Percentiles rank a stretch among this genome's conserved stretches.
phyloP scores from a whole-genome alignment of 1,284 basidiomycete species.

The Garcileccinum viscosum region DNA sequence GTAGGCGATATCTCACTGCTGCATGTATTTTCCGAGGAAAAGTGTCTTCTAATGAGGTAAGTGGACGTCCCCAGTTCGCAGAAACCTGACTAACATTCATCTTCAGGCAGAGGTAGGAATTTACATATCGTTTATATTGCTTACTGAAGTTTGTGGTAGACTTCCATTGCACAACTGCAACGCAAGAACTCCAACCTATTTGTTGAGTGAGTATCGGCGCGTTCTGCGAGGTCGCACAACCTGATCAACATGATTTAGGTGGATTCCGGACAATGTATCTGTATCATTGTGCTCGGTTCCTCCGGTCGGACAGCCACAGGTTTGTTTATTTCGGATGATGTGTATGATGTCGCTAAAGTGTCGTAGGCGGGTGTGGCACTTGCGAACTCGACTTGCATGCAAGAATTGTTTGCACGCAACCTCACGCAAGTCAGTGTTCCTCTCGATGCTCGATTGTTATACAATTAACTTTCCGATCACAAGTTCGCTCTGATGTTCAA shows the following conservation, averaged over 20 bases:
- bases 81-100: conserved; percentile 1
- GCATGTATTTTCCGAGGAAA: conserved; percentile 89
- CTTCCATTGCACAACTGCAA: conserved; percentile 63
- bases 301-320: conserved; percentile 79
- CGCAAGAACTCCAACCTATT: conserved; percentile 76
- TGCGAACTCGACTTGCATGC: conserved; percentile 86
- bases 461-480: conserved; percentile 1
- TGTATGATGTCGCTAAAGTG: conserved; percentile 5
- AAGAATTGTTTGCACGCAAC: conserved; percentile 89
- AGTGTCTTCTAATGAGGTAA: conserved; percentile 80
- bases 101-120: conserved; percentile 44
- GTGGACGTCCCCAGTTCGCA: conserved; percentile 34
- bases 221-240: background rate
- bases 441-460: conserved; percentile 13
- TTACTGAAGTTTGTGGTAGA: conserved; percentile 35
- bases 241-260: conserved; percentile 48
- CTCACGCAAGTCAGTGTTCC: conserved; percentile 55
- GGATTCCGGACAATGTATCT: conserved; percentile 87
- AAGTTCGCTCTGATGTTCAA: conserved; percentile 86
- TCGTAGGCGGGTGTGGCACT: conserved; percentile 76
- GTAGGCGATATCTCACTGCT: conserved; percentile 83
- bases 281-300: conserved; percentile 84
- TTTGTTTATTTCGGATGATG: conserved; percentile 34
- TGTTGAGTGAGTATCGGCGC: conserved; percentile 64
- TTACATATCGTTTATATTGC: background rate